Conservation (phyloP, 495 filamentous ascomycete genomes). For the Penicillium diatomitis region DNA sequence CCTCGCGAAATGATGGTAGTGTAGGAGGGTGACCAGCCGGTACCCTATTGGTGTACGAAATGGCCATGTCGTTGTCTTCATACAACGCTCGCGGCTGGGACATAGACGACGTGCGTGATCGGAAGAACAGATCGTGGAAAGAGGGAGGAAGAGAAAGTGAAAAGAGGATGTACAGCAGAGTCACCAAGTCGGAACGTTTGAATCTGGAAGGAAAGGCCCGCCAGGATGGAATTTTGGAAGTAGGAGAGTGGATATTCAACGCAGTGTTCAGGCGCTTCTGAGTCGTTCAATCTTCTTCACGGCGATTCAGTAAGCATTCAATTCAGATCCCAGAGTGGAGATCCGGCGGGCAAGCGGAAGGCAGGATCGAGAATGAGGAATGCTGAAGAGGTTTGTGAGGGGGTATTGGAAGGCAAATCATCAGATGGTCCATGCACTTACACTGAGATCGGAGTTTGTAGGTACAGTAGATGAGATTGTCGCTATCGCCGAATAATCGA, state of each 20-base stretch:
- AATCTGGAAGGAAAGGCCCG: too few species aligned
- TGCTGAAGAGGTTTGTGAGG: not conserved
- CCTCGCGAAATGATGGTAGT: slow-evolving; percentile 39
- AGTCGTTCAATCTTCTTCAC: not conserved
- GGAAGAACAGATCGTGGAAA: not conserved
- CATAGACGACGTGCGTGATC: slow-evolving; percentile 22
- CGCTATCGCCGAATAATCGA: slow-evolving; percentile 7
- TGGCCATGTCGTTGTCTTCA: slow-evolving; percentile 37
- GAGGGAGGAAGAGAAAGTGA: not conserved
- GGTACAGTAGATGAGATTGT: too few species aligned
- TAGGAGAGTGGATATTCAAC: too few species aligned
- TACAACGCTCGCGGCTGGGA: slow-evolving; percentile 29
- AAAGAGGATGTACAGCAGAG: not conserved
- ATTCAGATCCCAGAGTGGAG: not conserved
- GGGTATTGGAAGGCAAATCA: not conserved
- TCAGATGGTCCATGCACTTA: slow-evolving; percentile 10
- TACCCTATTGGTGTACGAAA: slow-evolving; percentile 33
- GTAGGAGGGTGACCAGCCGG: slow-evolving; percentile 29
- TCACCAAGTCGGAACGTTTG: too few species aligned
- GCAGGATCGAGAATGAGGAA: not conserved
- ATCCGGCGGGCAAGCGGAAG: not conserved
- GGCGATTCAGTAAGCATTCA: not conserved
- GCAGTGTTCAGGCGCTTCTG: not conserved
- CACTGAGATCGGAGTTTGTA: slow-evolving; percentile 13
- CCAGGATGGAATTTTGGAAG: too few species aligned